Evolutionary conservation across 768 basidiomycete genomes (phyloP).

Genomic region (Boletus pseudo-olivaceus): DNA sequence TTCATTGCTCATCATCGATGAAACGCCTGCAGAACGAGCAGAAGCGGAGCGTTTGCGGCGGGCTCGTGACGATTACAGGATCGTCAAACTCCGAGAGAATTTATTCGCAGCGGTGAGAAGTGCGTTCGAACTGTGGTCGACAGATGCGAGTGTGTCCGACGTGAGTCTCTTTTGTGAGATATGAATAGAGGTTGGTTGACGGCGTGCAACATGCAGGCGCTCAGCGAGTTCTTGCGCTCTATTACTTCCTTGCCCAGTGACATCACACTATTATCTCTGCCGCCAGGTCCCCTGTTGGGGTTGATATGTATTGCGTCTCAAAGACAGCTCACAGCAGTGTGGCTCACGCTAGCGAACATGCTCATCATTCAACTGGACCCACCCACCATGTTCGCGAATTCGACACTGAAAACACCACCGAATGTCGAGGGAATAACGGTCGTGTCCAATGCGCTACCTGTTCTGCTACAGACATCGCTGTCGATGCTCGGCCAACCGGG

Average conservation of each 20-base stretch:
- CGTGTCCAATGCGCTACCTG: slow-evolving; percentile 53
- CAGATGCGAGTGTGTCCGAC: slow-evolving; percentile 71
- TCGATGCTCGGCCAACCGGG: slow-evolving; percentile 50
- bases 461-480: slow-evolving; percentile 58
- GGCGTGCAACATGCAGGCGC: slow-evolving; percentile 42
- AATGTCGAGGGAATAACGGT: slow-evolving; percentile 52
- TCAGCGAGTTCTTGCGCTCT: slow-evolving; percentile 82
- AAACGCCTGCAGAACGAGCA: slow-evolving; percentile 47
- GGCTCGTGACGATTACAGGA: slow-evolving; percentile 62
- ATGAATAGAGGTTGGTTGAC: background rate
- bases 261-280: slow-evolving; percentile 73
- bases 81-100: slow-evolving; percentile 60
- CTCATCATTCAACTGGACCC: slow-evolving; percentile 82
- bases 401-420: slow-evolving; percentile 50
- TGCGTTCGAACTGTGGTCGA: slow-evolving; percentile 72
- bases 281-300: slow-evolving; percentile 77
- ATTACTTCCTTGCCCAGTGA: slow-evolving; percentile 80
- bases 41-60: slow-evolving; percentile 54
- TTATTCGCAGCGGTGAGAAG: slow-evolving; percentile 59
- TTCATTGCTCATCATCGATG: slow-evolving; percentile 56
- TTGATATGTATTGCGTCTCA: slow-evolving; percentile 71
- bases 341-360: slow-evolving; percentile 81
- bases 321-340: slow-evolving; percentile 72
- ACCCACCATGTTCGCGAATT: slow-evolving; percentile 40
- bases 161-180: slow-evolving; percentile 44